Base-by-base conservation (phyloP, 306 rosid species). In the Acacia crassicarpa region DNA sequence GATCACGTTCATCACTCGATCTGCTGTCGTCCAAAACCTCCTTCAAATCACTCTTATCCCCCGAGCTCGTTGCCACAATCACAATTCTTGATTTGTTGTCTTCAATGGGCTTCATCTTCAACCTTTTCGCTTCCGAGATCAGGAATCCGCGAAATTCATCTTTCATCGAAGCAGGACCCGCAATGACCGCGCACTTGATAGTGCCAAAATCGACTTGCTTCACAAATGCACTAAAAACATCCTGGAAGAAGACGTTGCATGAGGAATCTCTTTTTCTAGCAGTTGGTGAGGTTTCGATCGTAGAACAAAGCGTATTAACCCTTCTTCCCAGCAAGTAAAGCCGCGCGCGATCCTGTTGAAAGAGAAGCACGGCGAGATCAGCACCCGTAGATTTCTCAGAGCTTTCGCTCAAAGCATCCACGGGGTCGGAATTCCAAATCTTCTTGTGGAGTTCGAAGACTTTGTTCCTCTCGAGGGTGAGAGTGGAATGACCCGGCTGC, bases 391-490 rank as follows among this genome's bases (percentile, higher is more conserved):
- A 33, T 53, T 80, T 80, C 9, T 76, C 48, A 3, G 46, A 10
- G 32, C 35, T 40, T 35, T 86, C 87, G 1, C 32, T 4, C 9
- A 86, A 40, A 3, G 81, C 4, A 12, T 69, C 71, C 1, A 83
- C 8, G 9, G 58, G 19, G 0, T 65, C 38, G 8, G 25, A 17
- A 5, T 43, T 35, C 89, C 87, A 86, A 25, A 40, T 51, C 54
- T 77, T 86, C 8, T 86, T 86, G 12, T 30, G 43, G 46, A 86
- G 85, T 20, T 80, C 61, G 48, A 83, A 86, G 17, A 72, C 33
- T n/a, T 74, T 80, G 76, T 86, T 43, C 20, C 3, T 75, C 19
- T 86, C 81, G 6, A 86, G 87, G 65, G 87, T 80, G 12, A 86
- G 19, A 0, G 76, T 77, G 85, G 81, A 83, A 77, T 33, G 89